phyloP scores from a whole-genome alignment of 1,284 basidiomycete species.

The Austroboletus rostrupii region DNA sequence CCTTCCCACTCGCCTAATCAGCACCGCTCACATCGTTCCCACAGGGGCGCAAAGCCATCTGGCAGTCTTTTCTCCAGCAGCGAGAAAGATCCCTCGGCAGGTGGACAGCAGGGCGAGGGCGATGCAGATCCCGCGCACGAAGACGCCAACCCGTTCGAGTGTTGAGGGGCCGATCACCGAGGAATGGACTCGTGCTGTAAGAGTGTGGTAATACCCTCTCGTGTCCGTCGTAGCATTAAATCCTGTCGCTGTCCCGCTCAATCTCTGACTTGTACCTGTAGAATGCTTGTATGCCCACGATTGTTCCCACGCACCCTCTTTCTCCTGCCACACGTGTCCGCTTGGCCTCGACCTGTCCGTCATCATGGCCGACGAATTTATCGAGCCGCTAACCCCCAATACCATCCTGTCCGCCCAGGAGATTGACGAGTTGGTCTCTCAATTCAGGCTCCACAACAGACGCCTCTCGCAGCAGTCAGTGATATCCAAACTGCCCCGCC shows the following conservation, averaged over 20 bases:
- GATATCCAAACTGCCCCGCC: background rate
- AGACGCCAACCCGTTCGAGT: slow-evolving; percentile 61
- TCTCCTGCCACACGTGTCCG: slow-evolving; percentile 1
- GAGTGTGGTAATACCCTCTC: slow-evolving; percentile 21
- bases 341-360: background rate
- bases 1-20: slow-evolving; percentile 11
- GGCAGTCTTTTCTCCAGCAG: slow-evolving; percentile 47
- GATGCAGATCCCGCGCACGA: slow-evolving; percentile 33
- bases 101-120: slow-evolving; percentile 37
- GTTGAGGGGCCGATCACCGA: slow-evolving; percentile 3
- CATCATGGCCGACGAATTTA: slow-evolving; percentile 24
- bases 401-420: slow-evolving; percentile 24
- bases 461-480: slow-evolving; percentile 27
- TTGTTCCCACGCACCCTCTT: slow-evolving; percentile 27
- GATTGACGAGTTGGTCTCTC: slow-evolving; percentile 31
- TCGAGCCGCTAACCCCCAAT: slow-evolving; percentile 4
- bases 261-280: slow-evolving; percentile 27
- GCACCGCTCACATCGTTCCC: slow-evolving; percentile 5
- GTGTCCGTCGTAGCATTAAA: slow-evolving; percentile 24
- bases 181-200: slow-evolving; percentile 20
- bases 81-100: slow-evolving; percentile 38
- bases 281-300: slow-evolving; percentile 8
- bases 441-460: slow-evolving; percentile 29
- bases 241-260: slow-evolving; percentile 29
- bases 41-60: slow-evolving; percentile 57